Base-by-base conservation (phyloP, 2,329 filamentous ascomycete genomes). In the Clonostachys byssicola region DNA sequence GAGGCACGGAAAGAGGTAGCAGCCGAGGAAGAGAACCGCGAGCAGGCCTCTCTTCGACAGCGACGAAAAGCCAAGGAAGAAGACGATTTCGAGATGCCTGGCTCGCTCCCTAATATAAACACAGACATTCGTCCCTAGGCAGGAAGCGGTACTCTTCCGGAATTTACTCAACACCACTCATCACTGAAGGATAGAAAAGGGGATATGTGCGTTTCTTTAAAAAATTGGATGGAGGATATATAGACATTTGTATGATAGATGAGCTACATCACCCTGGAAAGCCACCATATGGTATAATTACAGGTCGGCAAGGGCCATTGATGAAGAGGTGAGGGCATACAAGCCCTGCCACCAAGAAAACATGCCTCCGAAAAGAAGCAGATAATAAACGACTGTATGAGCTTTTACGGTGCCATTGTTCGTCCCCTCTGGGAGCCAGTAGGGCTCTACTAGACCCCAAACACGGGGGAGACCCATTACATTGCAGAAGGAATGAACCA, bases 401-500 rank as follows among this genome's bases (percentile, higher is more conserved):
- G 63, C 57, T 54, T 54, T 52, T 8, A 51, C 53, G 5, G 54
- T 51, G 9, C 23, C 23, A 8, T 30, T 30, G 13, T 42, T 50
- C 33, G 47, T 56, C 52, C 49, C 55, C 52, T 56, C 58, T 47
- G 40, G 40, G 44, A 34, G 48, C 70, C 70, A 73, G 46, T 70
- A 62, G 12, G 72, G 79, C 56, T 85, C 80, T 5, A 96, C 81
- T 9, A 80, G 73, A 1, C 94, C 92, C 84, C 88, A 95, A 49
- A 97, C 69, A 7, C 91, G 80, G 18, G 94, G 94, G 44, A 97
- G 71, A 8, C 94, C 94, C 78, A 92, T 88, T 72, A 81, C 88
- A 62, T 99, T 99, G 71, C 94, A 99, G 62, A 97, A 94, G 10
- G 82, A 78, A 61, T 99, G 94, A 6, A 89, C 85, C 17, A 85